Conservation (phyloP, 257 asterid genomes). For the Solanum ossicruentum region DNA sequence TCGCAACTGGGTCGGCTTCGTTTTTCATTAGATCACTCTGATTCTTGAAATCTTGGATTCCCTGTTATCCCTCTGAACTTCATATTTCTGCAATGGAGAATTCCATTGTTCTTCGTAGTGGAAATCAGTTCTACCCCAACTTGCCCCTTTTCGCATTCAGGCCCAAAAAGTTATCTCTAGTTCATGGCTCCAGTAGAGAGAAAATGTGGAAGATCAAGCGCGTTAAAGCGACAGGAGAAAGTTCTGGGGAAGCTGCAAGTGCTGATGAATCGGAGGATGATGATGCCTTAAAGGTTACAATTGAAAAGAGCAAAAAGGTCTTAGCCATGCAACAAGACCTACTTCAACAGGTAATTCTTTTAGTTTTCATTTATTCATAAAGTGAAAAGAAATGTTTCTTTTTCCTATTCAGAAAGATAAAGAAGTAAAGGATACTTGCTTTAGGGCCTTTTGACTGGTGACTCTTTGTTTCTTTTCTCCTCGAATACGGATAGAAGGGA, state of each 20-base stretch:
- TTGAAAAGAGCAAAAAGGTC: conserved; percentile 72
- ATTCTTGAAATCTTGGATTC: conserved; percentile 7
- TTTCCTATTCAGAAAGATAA: background rate
- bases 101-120: conserved; percentile 19
- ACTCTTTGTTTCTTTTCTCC: background rate
- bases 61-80: conserved; percentile 11
- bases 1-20: conserved; percentile 7
- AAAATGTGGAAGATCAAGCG: conserved; percentile 29
- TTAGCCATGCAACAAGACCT: conserved; percentile 62
- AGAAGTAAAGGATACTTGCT: background rate
- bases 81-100: conserved; percentile 30
- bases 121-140: conserved; percentile 20
- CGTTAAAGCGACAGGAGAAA: conserved; percentile 29
- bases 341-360: conserved; percentile 52
- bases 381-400: background rate
- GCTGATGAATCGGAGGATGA: conserved; percentile 52
- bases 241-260: conserved; percentile 22
- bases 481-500: background rate
- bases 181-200: conserved; percentile 19
- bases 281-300: conserved; percentile 56
- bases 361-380: background rate
- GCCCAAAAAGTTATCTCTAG: conserved; percentile 24
- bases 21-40: background rate
- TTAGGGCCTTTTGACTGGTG: background rate
- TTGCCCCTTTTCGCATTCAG: conserved; percentile 22